Evolutionary conservation across 345 rosid genomes (phyloP).

Genomic region (Luvunga scandens): DNA sequence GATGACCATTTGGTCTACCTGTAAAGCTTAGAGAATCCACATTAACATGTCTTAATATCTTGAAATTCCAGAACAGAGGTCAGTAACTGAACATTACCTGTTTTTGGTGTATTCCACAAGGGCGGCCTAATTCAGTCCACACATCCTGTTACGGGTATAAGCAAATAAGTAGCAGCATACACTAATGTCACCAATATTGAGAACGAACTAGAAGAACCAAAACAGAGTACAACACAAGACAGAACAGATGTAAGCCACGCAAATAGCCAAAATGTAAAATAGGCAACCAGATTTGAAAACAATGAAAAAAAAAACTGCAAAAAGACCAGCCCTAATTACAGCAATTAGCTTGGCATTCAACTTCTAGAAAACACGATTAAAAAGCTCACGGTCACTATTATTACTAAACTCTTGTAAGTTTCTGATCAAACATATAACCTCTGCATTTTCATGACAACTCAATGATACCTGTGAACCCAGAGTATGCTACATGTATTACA

Average conservation of each 20-base stretch:
- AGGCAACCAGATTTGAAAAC: neutral
- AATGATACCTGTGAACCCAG: neutral
- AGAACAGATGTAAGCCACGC: neutral
- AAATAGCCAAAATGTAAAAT: neutral
- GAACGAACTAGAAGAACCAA: neutral
- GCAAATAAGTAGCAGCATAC: neutral
- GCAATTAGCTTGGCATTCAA: neutral
- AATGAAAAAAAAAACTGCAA: neutral
- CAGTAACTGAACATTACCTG: constrained; percentile 48
- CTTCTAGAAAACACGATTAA: neutral
- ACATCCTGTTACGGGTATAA: constrained; percentile 60
- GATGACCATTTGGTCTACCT: constrained; percentile 99
- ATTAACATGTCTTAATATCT: neutral
- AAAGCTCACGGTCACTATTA: neutral
- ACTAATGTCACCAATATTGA: neutral
- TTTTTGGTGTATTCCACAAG: constrained; percentile 96
- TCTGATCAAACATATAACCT: neutral
- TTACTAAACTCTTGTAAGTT: neutral
- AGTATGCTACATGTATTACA: neutral
- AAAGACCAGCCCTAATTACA: neutral
- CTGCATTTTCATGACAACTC: neutral
- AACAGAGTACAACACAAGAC: neutral
- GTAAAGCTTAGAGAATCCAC: constrained; percentile 23
- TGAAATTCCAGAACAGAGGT: neutral
- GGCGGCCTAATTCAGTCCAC: constrained; percentile 97